Evolutionary conservation across 345 rosid genomes (phyloP), one percentile per base, ranked within the genome.

Genomic region (Physaria fendleri): DNA sequence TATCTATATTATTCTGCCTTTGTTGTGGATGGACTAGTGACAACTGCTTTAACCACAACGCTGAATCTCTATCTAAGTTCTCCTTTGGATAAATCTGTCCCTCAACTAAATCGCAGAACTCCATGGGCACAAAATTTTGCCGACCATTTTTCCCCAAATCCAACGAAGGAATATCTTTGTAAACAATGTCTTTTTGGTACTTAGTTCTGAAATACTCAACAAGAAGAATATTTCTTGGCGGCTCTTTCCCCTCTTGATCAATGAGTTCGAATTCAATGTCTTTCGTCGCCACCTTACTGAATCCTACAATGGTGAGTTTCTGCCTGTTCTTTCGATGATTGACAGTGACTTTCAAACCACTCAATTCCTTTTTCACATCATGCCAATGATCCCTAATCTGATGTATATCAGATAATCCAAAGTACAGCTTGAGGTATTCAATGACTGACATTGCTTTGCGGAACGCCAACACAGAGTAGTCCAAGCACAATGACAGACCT

Each of bases 41-140:
- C 51, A 84, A 35, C 0, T 39, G 0, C 68, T 79, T 87, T 66
- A 91, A 66, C 38, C 41, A n/a, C 21, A 1, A 0, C 13, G 76
- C 82, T 29, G 83, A 73, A 9, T 75, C 3, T 23, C 27, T 32
- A 38, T 78, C 77, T 74, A 88, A 40, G 30, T 56, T 6, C 6
- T 91, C 98, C 42, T 81, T 88, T 11, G 85, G 95, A 68, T 71
- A 85, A 49, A 85, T 69, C 74, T 91, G 95, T 16, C 98, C 96
- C 47, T 84, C 96, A 2, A 78, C 83, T 49, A 88, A 69, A 16
- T 63, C 75, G 21, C 96, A 91, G 23, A 82, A 81, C 65, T 85
- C 96, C 96, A 91, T 82, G 0, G 98, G 98, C 3, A 91, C 83
- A 23, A 64, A 58, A 48, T 82, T 82, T 59, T 62, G 52, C 35